Evolutionary conservation across 139 green algal species (phyloP), one percentile per base, ranked within the genome.

Genomic region (Chlorella sp.): DNA sequence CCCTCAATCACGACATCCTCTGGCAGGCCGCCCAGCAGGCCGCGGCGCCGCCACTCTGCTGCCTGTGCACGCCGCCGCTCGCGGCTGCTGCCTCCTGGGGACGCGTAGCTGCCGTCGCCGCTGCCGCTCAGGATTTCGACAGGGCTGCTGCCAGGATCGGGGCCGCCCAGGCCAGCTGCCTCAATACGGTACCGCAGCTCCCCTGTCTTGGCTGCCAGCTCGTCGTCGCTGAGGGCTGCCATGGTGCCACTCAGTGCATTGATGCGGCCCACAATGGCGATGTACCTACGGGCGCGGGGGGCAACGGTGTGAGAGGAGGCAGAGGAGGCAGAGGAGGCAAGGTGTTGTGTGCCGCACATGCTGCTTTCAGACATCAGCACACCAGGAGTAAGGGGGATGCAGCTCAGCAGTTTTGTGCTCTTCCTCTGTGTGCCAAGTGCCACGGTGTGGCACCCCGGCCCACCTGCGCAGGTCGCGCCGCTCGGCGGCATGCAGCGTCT

Each of bases 191-290:
- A 34, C 4, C 81, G 68, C 70, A 98, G 91, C 78, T 95, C 91
- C 26, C 62, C 51, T 1, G 96, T 98, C 87, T 95, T 95, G 0
- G 76, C 87, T 9, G 89, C 85, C 65, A 99, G 92, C 87, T 97
- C 74, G 0, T 96, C 91, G 38, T 99, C 95, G 30, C 64, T 89
- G 18, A 98, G 86, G 4, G 47, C 67, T 60, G 93, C 72, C 82
- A 97, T 94, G 2, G 47, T 30, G 6, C 83, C 74, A 84, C 97
- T 94, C 57, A 98, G 87, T 23, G 81, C 92, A 85, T 97, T 98
- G 78, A 99, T 95, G 41, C 89, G 39, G 64, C 93, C 89, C 34
- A 98, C 94, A 3, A 68, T 41, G 1, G 28, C n/a, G 9, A 89
- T 65, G 78, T 93, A 91, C 55, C 84, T 89, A 84, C 74, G 73